Base-by-base conservation (phyloP, 2,329 filamentous ascomycete genomes). In the Aspergillus pseudoviridinutans region DNA sequence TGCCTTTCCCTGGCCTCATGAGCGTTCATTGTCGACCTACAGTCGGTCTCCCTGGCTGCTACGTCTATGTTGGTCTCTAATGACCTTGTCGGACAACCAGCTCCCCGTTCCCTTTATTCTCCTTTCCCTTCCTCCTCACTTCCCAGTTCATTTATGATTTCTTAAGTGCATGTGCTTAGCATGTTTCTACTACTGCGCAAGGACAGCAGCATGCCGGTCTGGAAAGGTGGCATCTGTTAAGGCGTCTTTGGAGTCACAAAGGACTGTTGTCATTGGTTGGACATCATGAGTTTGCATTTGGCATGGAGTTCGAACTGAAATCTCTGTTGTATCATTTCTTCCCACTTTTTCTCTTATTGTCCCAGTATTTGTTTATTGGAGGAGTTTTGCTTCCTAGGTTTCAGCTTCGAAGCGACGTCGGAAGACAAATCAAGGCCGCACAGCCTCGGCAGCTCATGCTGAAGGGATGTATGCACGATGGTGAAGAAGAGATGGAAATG, bases 1-100 rank as follows among this genome's bases (percentile, higher is more conserved):
- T 77, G 75, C 61, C 64, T 77, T 28, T 76, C 74, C 42, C 71
- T 77, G 69, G 74, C 74, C 53, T 69, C 73, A 51, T 77, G 63
- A 73, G 47, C 53, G 54, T 56, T 61, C 22, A 17, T 46, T 35
- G 14, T 17, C 14, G 32, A 7, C 32, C 14, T 17, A 38, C 32
- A 17, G 32, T 38, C 5, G 32, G 14, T 38, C 32, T 38, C 14
- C 4, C 32, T 17, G 32, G 32, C 32, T 38, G 14, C 7, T 38
- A 17, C 6, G 14, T 17, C 32, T 17, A 38, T 7, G 32, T 7
- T 17, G 32, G 5, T 4, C 32, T 38, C 32, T 17, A 38, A 38
- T 3, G 14, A 5, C 32, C 14, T 7, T 14, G 6, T 38, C 32
- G 32, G 14, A 8, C 2, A 7, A 38, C 32, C 32, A 17, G 32